Conservation (phyloP, 2,329 filamentous ascomycete species). For the Colletotrichum truncatum region DNA sequence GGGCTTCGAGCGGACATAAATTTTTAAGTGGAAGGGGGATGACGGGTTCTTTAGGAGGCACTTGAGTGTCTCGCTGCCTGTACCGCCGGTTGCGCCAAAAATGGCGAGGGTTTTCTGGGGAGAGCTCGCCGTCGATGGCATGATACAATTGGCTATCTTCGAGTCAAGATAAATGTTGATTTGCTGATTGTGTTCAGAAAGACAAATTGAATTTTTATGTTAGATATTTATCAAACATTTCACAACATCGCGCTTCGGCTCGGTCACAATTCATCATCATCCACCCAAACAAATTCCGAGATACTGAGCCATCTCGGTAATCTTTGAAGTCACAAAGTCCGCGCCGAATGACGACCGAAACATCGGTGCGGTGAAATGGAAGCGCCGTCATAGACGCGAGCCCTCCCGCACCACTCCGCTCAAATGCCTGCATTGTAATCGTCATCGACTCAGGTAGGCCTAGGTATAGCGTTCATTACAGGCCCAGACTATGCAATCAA, state of each 20-base stretch:
- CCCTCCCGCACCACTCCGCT: neutral
- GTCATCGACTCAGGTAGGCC: neutral
- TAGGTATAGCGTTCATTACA: neutral
- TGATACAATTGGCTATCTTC: neutral
- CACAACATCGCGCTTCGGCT: neutral
- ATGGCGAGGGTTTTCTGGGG: neutral
- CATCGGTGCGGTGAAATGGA: neutral
- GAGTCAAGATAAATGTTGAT: too few species aligned
- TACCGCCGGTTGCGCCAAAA: constrained; percentile 23
- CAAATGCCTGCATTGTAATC: neutral
- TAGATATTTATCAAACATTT: neutral
- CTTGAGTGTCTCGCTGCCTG: constrained; percentile 20
- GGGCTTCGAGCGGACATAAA: constrained; percentile 9
- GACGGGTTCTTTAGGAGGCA: neutral
- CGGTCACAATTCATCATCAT: too few species aligned
- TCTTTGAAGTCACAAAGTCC: neutral
- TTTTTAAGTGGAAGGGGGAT: neutral
- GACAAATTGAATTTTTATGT: neutral
- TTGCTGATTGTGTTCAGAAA: too few species aligned
- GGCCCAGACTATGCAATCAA: neutral
- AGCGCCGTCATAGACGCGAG: constrained; percentile 5
- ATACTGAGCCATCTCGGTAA: too few species aligned
- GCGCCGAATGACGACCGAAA: neutral
- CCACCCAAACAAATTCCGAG: too few species aligned
- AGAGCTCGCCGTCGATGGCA: neutral